Base-by-base conservation (phyloP, 306 rosid genomes). In the Comarum palustre region DNA sequence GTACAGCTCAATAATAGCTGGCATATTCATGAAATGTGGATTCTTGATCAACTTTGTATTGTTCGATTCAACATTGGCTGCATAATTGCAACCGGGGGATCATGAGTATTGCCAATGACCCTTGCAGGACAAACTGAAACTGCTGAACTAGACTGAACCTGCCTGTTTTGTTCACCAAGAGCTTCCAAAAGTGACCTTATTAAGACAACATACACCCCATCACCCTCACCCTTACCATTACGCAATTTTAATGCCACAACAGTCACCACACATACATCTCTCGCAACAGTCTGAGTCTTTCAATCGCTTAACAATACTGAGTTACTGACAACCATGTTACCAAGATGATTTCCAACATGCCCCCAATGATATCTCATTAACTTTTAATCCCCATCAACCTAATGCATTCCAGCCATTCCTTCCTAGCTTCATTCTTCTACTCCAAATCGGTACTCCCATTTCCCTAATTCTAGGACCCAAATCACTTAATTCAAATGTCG, bases 131-230 rank as follows among this genome's bases (percentile, higher is more conserved):
- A 92, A 84, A 72, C n/a, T n/a, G n/a, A n/a, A n/a, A n/a, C n/a
- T 2, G 92, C 95, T 0, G 96, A 82, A 90, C 80, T 66, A 85
- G 90, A 92, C 95, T 0, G 96, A 82, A 90, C 80, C 68, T 87
- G 90, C 90, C 77, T 88, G 47, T 90, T 88, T 42, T 92, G 98
- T 71, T 92, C 95, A 1, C 95, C 96, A n/a, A 86, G 80, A 29
- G 95, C 88, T 55, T 92, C 91, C 15, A 92, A 90, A 45, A 92
- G 80, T 0, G 92, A 90, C 71, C 82, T 85, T 2, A 84, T 89
- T 2, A 92, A 51, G 9, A 78, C 65, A 36, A 88, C 71, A 75
- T 90, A 88, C 32, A 84, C 80, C 52, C 83, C 85, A 8, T 80
- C 81, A 25, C 65, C 69, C 39, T 81, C 80, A 15, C 27, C 79